phyloP scores from a whole-genome alignment of 805 yeast species.

The Lipomyces chichibuensis region DNA sequence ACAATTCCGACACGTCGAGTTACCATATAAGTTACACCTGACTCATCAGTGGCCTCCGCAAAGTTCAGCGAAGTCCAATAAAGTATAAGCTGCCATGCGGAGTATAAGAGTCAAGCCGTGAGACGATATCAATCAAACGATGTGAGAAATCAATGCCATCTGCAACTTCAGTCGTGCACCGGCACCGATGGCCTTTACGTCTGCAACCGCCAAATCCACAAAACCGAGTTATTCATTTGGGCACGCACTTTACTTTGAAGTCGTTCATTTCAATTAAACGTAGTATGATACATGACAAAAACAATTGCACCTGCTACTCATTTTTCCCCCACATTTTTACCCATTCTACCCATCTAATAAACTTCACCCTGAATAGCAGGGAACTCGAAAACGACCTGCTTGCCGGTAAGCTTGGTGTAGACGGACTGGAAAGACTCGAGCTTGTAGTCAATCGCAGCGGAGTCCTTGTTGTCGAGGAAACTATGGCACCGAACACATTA shows the following conservation, averaged over 20 bases:
- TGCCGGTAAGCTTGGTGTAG: slow-evolving; percentile 98
- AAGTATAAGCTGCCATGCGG: too few relatives aligned
- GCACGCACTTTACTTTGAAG: slow-evolving; percentile 8
- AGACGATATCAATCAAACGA: too few relatives aligned
- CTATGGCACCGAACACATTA: not conserved
- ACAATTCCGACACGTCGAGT: too few relatives aligned
- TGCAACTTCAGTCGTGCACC: not conserved
- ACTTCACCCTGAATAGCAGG: slow-evolving; percentile 52
- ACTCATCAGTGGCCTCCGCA: too few relatives aligned
- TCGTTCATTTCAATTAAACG: slow-evolving; percentile 10
- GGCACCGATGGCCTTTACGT: not conserved
- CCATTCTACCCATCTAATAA: slow-evolving; percentile 38
- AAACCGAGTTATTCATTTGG: slow-evolving; percentile 4
- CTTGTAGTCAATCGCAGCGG: slow-evolving; percentile 96
- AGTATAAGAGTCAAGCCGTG: too few relatives aligned
- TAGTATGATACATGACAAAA: slow-evolving; percentile 14
- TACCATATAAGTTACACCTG: too few relatives aligned
- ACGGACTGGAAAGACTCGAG: slow-evolving; percentile 99
- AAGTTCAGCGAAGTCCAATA: too few relatives aligned
- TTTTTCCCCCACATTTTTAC: slow-evolving; percentile 2
- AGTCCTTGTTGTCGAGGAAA: slow-evolving; percentile 96
- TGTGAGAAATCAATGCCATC: not conserved
- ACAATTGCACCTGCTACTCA: slow-evolving; percentile 3
- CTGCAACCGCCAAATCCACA: not conserved
- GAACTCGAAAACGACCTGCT: slow-evolving; percentile 98